Evolutionary conservation across 345 rosid species (phyloP), one percentile per base, ranked within the genome.

Genomic region (Iberis pinnata): DNA sequence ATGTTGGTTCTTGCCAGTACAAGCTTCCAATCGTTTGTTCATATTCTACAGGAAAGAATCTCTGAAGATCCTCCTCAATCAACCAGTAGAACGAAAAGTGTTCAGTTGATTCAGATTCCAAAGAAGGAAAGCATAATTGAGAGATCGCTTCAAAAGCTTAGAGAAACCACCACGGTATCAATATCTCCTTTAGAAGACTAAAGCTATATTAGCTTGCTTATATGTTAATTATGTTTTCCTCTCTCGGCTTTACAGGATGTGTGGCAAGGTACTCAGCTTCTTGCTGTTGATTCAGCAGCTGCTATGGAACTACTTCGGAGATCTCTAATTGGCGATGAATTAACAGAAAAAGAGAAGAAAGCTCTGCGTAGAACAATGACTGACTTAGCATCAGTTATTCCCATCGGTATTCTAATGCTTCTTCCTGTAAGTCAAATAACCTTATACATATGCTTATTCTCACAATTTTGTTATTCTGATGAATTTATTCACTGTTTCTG

Each of bases 221-320:
- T 48, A 20, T 32, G 14, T 24, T 22, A 46, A 56, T 27, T 48
- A 5, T 41, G 38, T 35, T 65, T 56, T 40, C 15, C 57, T 54
- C 50, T 24, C 58, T 48, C 40, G 31, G 16, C 9, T 26, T 61
- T 32, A 26, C 88, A 92, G 98, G 95, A 85, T 68, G 87, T 92
- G 64, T 77, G 79, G 79, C 98, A 88, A 83, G 98, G 98, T 60
- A 85, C 98, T 57, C 96, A 88, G 73, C 98, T 92, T 72, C 80
- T 92, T 53, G 96, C 87, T 31, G 76, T 80, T 63, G 98, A 92
- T 68, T 86, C 77, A 67, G 94, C 68, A 69, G 88, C 97, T 73
- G 89, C 98, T 12, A 51, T 60, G 71, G 82, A 67, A 43, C 69
- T 88, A 71, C 77, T 92, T 52, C 73, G 76, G 53, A 86, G 94